phyloP scores from a whole-genome alignment of 2,329 filamentous ascomycete genomes.

The Stemphylium vesicarium region DNA sequence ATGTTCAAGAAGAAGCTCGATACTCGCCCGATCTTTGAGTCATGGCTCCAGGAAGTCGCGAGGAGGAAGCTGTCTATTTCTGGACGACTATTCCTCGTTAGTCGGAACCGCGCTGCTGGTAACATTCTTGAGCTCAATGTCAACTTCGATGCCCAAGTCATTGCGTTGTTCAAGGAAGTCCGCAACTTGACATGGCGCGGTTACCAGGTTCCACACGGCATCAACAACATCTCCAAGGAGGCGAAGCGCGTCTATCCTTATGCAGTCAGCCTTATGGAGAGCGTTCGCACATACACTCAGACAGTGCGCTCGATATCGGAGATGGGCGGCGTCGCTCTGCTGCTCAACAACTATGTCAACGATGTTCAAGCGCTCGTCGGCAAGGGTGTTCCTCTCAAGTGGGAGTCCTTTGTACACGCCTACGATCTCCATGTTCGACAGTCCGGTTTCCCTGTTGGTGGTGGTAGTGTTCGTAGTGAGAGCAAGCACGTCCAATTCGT shows the following conservation, averaged over 20 bases:
- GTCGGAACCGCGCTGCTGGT: slow-evolving; percentile 85
- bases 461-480: slow-evolving; percentile 67
- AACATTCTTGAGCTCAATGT: slow-evolving; percentile 87
- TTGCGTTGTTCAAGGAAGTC: slow-evolving; percentile 98
- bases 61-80: slow-evolving; percentile 89
- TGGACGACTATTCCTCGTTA: slow-evolving; percentile 89
- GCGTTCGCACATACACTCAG: slow-evolving; percentile 90
- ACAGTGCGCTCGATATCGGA: slow-evolving; percentile 82
- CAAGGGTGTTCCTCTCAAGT: slow-evolving; percentile 88
- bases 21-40: slow-evolving; percentile 90
- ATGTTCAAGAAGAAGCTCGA: slow-evolving; percentile 97
- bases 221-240: slow-evolving; percentile 96
- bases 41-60: slow-evolving; percentile 91
- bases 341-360: slow-evolving; percentile 90
- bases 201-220: slow-evolving; percentile 90
- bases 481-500: slow-evolving; percentile 98
- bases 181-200: slow-evolving; percentile 95
- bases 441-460: slow-evolving; percentile 63
- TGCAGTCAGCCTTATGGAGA: slow-evolving; percentile 98
- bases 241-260: slow-evolving; percentile 99
- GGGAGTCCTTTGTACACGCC: slow-evolving; percentile 97
- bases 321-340: slow-evolving; percentile 85
- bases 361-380: slow-evolving; percentile 82
- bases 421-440: slow-evolving; percentile 87
- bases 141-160: slow-evolving; percentile 97